phyloP scores from a whole-genome alignment of 352 stramenopile genomes.

The Globisporangium perplexum region DNA sequence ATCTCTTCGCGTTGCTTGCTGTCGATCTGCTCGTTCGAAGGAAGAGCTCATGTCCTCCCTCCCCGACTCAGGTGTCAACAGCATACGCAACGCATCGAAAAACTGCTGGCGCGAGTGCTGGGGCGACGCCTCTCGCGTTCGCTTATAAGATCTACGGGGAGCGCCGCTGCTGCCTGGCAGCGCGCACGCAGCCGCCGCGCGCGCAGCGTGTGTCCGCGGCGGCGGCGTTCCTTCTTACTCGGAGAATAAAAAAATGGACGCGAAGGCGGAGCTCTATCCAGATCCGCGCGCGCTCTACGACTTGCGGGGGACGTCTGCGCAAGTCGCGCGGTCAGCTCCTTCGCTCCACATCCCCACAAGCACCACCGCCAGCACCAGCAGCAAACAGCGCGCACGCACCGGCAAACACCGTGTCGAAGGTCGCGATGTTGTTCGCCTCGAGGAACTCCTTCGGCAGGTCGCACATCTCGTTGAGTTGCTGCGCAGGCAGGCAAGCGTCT shows the following conservation, averaged over 20 bases:
- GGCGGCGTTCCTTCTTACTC: not conserved
- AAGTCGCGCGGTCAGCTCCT: no score
- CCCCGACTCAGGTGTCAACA: no score
- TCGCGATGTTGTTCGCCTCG: constrained; percentile 71
- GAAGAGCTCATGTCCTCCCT: no score
- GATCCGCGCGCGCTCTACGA: constrained; percentile 6
- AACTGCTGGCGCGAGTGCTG: no score
- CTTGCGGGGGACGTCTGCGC: constrained; percentile 12
- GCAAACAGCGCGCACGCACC: constrained; percentile 22
- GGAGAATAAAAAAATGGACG: not conserved
- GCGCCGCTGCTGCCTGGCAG: not conserved
- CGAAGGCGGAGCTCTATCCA: not conserved
- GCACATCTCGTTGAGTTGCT: constrained; percentile 83
- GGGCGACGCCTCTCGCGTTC: not conserved
- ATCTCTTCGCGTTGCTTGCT: no score
- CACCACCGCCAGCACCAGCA: not conserved
- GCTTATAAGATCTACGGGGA: not conserved
- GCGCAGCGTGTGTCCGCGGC: not conserved
- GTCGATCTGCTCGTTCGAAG: no score
- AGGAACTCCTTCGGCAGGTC: constrained; percentile 73
- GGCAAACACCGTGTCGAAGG: constrained; percentile 63
- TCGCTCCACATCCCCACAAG: no score
- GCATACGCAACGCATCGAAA: not conserved
- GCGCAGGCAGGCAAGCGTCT: not conserved
- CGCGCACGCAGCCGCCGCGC: not conserved